These are phyloP conservation scores for Entophlyctis luteolus DNA, from an alignment of 192 early-diverging fungal genomes.

Conservation along the genomic window DNA sequence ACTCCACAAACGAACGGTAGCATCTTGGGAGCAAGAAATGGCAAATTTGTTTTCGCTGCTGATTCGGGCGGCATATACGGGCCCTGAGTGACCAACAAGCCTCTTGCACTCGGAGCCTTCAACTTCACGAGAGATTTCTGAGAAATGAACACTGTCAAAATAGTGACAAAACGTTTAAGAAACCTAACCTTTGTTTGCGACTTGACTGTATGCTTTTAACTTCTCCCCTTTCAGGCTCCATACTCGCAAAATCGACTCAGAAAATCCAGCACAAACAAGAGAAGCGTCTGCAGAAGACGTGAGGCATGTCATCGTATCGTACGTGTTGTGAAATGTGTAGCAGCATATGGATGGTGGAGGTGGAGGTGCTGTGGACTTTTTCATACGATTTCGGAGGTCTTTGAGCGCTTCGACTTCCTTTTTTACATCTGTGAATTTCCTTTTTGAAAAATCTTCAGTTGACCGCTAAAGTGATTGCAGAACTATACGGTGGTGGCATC, in stretches of 20 bases:
- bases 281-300: slow-evolving; percentile 74
- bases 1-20: slow-evolving; percentile 94
- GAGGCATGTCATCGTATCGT: slow-evolving; percentile 81
- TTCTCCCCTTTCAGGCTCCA: slow-evolving; percentile 75
- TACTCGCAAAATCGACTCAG: slow-evolving; percentile 88
- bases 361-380: slow-evolving; percentile 52
- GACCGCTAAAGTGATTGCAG: slow-evolving; percentile 1
- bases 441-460: slow-evolving; percentile 33
- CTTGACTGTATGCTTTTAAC: not conserved
- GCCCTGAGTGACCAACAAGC: slow-evolving; percentile 86
- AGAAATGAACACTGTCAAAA: not conserved
- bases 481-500: slow-evolving; percentile 63
- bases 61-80: slow-evolving; percentile 82
- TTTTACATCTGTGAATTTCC: slow-evolving; percentile 75
- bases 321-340: slow-evolving; percentile 94
- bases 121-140: slow-evolving; percentile 18
- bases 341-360: slow-evolving; percentile 86
- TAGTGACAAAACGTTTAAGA: not conserved
- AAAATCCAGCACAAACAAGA: slow-evolving; percentile 83
- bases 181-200: slow-evolving; percentile 28
- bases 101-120: slow-evolving; percentile 39
- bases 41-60: slow-evolving; percentile 82
- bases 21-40: slow-evolving; percentile 87
- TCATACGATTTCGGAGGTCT: slow-evolving; percentile 53
- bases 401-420: slow-evolving; percentile 73